Base-by-base conservation (phyloP, 768 basidiomycete species). In the Lentinula sp. region DNA sequence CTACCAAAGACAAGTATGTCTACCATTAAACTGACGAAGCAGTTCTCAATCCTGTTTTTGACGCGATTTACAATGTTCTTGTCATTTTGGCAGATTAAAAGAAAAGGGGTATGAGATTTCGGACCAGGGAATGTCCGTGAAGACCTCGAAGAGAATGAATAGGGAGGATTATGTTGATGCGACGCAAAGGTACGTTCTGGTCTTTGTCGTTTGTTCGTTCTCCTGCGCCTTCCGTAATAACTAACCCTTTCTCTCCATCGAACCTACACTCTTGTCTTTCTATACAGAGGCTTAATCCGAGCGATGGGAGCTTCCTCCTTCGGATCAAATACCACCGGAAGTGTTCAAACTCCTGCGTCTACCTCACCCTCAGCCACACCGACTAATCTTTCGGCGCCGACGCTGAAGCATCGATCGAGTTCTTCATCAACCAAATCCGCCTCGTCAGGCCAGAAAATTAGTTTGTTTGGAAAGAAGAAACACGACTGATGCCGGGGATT, bases 81-180 rank as follows among this genome's bases (percentile, higher is more conserved):
- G 3, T 39, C 53, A 4, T 35, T 28, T 32, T 32, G 15, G 1
- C 57, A 88, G 86, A 50, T 73, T 90, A 52, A 83, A 85, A 69
- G 73, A 73, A 9, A 78, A 75, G 62, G 88, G 88, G 7, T 72
- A 84, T 53, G 71, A 82, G 34, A 70, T 90, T 50, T 84, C 86
- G 0, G 70, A 76, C n/a, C 73, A 75, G 3, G 89, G 89, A 3
- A 76, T 90, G 11, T 80, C 86, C 0, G 75, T 91, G 46, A 88
- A 87, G 72, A 90, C 87, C 1, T 69, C 77, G 21, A 80, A 78
- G 61, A 77, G 79, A 5, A 79, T 86, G 63, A 83, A 84, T 62
- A 76, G 85, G 43, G 83, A 87, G 57, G 78, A 81, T 45, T 90
- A 90, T 62, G 74, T 90, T 3, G 87, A 89, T 66, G 86, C 87